Base-by-base conservation (phyloP, 148 eudicot genomes). In the Vaccinium myrtillus region DNA sequence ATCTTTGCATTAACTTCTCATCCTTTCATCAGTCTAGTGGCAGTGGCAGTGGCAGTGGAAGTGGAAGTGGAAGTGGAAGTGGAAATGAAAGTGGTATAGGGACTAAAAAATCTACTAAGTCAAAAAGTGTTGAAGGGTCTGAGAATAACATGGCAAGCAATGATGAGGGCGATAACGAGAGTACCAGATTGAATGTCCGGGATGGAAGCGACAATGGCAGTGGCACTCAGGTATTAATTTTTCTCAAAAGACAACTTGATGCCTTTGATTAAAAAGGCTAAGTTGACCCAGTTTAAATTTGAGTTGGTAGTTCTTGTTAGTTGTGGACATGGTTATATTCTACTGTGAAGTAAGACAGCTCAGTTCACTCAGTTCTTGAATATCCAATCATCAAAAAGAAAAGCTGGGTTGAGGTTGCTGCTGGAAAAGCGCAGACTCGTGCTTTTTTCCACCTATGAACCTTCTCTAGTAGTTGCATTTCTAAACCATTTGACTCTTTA, bases 121-220 rank as follows among this genome's bases (percentile, higher is more conserved):
- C 89, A 59, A 87, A 86, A 87, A 87, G 89, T 43, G 78, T 70
- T 87, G 92, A 91, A 86, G 89, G 75, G 51, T 88, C 92, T 2
- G 93, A 91, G 48, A 85, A 88, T 65, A 83, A 84, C 82, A 84
- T 85, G 81, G 91, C 82, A 74, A 87, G 90, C 87, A 86, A 88
- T 82, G 90, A 87, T 25, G 92, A 86, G 67, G 89, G 89, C 67
- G 96, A 91, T 83, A 81, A 81, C 77, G 87, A 82, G 77, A 93
- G 91, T 87, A 78, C 82, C 71, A 88, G 87, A 70, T 86, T 90
- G 80, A 88, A 86, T 78, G 82, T 75, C 74, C 84, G 80, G 70
- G 90, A 89, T 89, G 94, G 93, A 87, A 93, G 96, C 89, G 94
- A 93, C 79, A 83, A 92, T 50, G 94, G 94, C 83, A 93, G 94